Conservation (phyloP, 2,329 filamentous ascomycete species). For the Dactylella cylindrospora region DNA sequence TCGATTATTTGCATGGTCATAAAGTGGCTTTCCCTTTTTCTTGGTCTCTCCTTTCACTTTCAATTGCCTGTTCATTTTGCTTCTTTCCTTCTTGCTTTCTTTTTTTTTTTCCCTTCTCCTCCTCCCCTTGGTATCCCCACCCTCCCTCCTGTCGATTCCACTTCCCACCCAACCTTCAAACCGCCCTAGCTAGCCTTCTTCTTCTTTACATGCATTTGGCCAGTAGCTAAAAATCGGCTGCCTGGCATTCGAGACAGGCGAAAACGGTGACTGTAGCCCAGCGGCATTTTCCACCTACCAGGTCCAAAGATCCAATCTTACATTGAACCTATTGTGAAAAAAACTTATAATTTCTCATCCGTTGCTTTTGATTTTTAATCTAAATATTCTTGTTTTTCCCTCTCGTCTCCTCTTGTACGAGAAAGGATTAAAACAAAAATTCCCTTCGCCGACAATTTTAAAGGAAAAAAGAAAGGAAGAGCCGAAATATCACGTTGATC, state of each 20-base stretch:
- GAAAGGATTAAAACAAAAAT: conserved; percentile 3
- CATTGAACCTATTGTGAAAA: conserved; percentile 28
- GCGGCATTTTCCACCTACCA: conserved; percentile 42
- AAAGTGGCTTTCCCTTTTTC: no score
- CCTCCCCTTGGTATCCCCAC: background rate
- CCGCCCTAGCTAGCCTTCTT: conserved; percentile 29
- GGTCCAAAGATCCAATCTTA: conserved; percentile 21
- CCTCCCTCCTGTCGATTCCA: conserved; percentile 5
- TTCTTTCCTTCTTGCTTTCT: background rate
- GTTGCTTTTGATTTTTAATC: conserved; percentile 16
- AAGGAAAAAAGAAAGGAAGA: no score
- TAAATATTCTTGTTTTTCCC: no score
- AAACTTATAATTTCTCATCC: conserved; percentile 40
- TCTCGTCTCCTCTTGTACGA: conserved; percentile 12
- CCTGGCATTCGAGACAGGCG: conserved; percentile 41
- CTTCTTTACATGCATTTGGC: conserved; percentile 30
- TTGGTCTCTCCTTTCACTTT: no score
- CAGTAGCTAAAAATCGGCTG: conserved; percentile 32
- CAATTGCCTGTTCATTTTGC: no score
- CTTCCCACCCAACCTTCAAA: conserved; percentile 5
- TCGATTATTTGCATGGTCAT: no score
- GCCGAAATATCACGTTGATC: conserved; percentile 31
- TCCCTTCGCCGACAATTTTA: conserved; percentile 40
- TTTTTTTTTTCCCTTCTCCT: background rate
- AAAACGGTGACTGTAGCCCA: conserved; percentile 1